A percentile compares a stretch with the other conserved stretches of the same genome.
Evolutionary conservation across 176 grass and related monocot species (phyloP).

Genomic region (Typha latifolia): DNA sequence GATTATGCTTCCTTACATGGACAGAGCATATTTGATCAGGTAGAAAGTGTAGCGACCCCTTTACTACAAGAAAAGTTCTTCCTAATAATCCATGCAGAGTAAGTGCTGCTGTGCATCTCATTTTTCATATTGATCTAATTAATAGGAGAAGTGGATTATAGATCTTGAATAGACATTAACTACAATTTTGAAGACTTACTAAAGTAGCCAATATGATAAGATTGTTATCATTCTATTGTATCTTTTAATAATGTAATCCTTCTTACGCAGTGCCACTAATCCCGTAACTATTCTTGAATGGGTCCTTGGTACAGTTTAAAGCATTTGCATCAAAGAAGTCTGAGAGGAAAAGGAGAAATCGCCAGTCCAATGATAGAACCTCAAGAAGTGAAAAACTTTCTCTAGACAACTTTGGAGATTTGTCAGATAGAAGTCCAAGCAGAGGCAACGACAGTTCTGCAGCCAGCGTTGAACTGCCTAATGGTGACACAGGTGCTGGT

Average conservation of each 20-base stretch:
- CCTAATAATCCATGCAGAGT: not conserved
- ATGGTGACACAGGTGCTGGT: conserved; percentile 14
- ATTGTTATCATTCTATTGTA: not conserved
- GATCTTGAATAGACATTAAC: not conserved
- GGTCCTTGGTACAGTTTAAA: not conserved
- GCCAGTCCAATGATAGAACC: conserved; percentile 12
- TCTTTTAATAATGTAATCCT: not conserved
- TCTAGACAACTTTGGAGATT: not conserved
- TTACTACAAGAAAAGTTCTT: not conserved
- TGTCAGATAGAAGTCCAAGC: conserved; percentile 5
- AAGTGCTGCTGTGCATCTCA: not conserved
- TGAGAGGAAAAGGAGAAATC: not conserved
- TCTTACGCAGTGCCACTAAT: not conserved
- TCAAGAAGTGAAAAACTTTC: conserved; percentile 21
- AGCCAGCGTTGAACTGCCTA: conserved; percentile 12
- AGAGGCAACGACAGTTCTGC: conserved; percentile 5
- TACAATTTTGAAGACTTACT: not conserved
- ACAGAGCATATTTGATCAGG: conserved; percentile 2
- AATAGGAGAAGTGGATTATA: not conserved
- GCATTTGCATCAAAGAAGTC: not conserved
- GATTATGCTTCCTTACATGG: conserved; percentile 2
- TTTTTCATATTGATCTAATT: conserved; percentile 1
- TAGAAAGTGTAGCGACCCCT: not conserved
- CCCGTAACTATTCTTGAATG: not conserved
- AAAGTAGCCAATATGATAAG: not conserved